Conservation (phyloP, 2,329 filamentous ascomycete genomes). For the Lasiodiplodia gonubiensis region DNA sequence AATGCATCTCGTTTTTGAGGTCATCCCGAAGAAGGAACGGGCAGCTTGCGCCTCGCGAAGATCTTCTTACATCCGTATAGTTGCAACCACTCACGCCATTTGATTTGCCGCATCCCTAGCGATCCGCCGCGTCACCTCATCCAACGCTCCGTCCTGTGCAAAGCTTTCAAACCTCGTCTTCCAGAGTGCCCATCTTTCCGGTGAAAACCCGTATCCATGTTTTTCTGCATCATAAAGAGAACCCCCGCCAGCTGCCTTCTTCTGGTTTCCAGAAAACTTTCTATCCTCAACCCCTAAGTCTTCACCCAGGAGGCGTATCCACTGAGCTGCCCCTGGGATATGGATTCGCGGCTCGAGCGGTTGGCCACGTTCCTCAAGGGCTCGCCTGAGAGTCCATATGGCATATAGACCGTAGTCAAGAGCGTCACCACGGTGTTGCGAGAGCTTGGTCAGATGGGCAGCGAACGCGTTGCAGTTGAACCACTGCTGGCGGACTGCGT, state of each 20-base stretch:
- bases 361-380: not conserved
- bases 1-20: not conserved
- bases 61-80: not conserved
- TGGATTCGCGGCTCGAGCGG: not conserved
- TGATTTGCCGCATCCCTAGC: not conserved
- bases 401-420: not conserved
- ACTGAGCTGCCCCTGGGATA: not conserved
- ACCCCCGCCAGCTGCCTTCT: not conserved
- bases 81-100: not conserved
- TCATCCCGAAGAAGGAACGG: not conserved
- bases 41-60: not conserved
- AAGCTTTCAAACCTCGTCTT: not conserved
- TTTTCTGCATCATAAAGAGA: not conserved
- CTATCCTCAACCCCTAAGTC: not conserved
- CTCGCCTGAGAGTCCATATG: not conserved
- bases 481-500: not conserved
- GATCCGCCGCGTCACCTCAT: not conserved
- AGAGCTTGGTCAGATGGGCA: not conserved
- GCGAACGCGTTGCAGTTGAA: constrained; percentile 1
- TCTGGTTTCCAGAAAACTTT: not conserved
- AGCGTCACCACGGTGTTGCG: not conserved
- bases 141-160: not conserved
- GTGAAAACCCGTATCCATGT: not conserved
- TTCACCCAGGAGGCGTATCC: not conserved
- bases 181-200: not conserved